A percentile compares a stretch with the other conserved stretches of the same genome.
Conservation (phyloP, 2,329 filamentous ascomycete genomes). For the Hymenoscyphus salicellus region DNA sequence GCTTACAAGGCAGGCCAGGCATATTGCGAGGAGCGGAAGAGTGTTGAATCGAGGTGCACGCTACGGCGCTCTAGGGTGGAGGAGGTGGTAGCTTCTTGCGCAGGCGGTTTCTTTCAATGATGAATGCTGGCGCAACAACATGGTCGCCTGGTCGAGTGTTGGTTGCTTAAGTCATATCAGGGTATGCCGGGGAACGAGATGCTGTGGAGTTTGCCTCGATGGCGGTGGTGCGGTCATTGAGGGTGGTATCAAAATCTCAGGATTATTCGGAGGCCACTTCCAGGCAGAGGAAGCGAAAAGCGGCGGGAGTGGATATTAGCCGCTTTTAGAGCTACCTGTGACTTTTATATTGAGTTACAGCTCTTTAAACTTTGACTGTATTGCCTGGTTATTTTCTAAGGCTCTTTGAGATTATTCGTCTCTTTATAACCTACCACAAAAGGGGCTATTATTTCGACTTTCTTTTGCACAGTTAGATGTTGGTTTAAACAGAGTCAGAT, state of each 20-base stretch:
- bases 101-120: constrained; percentile 29
- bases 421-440: no score
- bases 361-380: background rate
- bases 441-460: no score
- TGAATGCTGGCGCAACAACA: constrained; percentile 34
- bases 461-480: no score
- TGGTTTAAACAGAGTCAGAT: background rate
- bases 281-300: background rate
- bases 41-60: constrained; percentile 21
- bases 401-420: no score
- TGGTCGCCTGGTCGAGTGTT: constrained; percentile 30
- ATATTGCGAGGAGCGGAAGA: constrained; percentile 40
- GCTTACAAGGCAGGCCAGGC: constrained; percentile 56
- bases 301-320: background rate
- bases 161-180: constrained; percentile 26
- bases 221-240: background rate
- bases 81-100: constrained; percentile 24
- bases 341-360: background rate
- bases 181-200: background rate
- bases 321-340: background rate
- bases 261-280: background rate
- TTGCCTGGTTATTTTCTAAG: background rate
- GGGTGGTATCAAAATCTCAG: background rate
- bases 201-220: background rate
- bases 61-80: constrained; percentile 27